These are phyloP conservation scores for Leishmania aethiopica DNA, from an alignment of 208 protist species.

Conservation along the genomic window DNA sequence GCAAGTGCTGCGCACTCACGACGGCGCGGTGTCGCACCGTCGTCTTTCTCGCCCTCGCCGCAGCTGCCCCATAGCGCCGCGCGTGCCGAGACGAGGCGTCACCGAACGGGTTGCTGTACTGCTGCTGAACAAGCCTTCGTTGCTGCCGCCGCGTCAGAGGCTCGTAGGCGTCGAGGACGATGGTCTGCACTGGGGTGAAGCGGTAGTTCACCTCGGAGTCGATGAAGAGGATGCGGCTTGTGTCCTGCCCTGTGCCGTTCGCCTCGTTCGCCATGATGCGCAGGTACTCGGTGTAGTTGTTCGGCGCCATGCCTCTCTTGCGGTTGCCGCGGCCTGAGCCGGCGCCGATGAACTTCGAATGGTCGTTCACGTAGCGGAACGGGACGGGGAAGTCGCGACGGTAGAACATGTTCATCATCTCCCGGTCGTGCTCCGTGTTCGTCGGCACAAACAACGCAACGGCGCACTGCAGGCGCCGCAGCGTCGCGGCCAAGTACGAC, in stretches of 20 bases:
- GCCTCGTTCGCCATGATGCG: constrained; percentile 34
- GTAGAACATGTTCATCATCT: constrained; percentile 41
- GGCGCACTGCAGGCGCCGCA: constrained; percentile 65
- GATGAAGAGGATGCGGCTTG: constrained; percentile 74
- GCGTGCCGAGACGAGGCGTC: constrained; percentile 11
- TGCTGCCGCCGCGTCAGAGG: constrained; percentile 48
- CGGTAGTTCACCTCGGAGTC: constrained; percentile 87
- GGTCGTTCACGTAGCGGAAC: constrained; percentile 51
- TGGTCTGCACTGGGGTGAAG: constrained; percentile 61
- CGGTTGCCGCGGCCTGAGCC: constrained; percentile 29
- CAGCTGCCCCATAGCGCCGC: constrained; percentile 24
- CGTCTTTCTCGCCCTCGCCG: constrained; percentile 16
- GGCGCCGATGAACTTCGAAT: constrained; percentile 31
- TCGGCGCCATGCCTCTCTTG: constrained; percentile 29
- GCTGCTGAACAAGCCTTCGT: constrained; percentile 28
- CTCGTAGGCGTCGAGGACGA: constrained; percentile 74
- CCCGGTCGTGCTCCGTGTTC: constrained; percentile 23
- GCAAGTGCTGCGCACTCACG: constrained; percentile 10
- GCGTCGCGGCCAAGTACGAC: constrained; percentile 64
- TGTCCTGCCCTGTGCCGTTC: constrained; percentile 28
- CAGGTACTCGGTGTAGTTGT: constrained; percentile 74
- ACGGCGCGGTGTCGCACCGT: constrained; percentile 22
- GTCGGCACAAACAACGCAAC: constrained; percentile 61
- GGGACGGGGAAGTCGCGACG: constrained; percentile 53
- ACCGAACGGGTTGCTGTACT: constrained; percentile 27